Evolutionary conservation across 495 filamentous ascomycete genomes (phyloP), one percentile per base, ranked within the genome.

Genomic region (Amniculicola lignicola): DNA sequence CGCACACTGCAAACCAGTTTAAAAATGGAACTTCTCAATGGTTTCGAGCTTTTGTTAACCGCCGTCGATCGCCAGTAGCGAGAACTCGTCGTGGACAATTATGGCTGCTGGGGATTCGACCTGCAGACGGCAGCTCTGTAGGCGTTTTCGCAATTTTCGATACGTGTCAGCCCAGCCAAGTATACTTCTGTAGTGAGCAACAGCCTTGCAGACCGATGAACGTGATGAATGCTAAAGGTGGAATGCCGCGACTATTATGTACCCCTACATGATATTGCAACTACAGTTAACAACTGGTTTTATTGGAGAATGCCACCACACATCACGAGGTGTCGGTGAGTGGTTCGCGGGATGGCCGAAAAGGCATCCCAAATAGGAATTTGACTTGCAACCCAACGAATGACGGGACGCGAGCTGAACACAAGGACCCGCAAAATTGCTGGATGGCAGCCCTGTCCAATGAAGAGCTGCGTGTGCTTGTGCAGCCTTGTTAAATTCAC

Each of bases 131-230:
- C 27, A 25, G 54, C 25, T 42, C 45, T 45, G 41, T 53, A 53
- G 47, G 56, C 56, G 56, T 59, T 59, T 59, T 59, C 48, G 49
- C 21, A 49, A 12, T 43, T 44, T 47, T 56, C 47, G 40, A 57
- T 57, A 57, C 54, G 37, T 29, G 27, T 12, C 37, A 49, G 45
- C 16, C 45, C 6, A n/a, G n/a, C n/a, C n/a, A n/a, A n/a, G n/a
- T n/a, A 55, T 39, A 41, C 25, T 35, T 18, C 45, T 37, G 27
- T 41, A 37, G 16, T 19, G 12, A 50, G 23, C 24, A n/a, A 50
- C 46, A 19, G 16, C 22, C 21, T 29, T 12, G 11, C 4, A 15
- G 35, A 9, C 3, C 12, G n/a, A 27, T 41, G 35, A 11, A 29
- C 18, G 42, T 11, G 36, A 11, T 15, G 15, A 24, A 6, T 31